Evolutionary conservation across 176 grass and related monocot genomes (phyloP).

Genomic region (Carex cristatella): DNA sequence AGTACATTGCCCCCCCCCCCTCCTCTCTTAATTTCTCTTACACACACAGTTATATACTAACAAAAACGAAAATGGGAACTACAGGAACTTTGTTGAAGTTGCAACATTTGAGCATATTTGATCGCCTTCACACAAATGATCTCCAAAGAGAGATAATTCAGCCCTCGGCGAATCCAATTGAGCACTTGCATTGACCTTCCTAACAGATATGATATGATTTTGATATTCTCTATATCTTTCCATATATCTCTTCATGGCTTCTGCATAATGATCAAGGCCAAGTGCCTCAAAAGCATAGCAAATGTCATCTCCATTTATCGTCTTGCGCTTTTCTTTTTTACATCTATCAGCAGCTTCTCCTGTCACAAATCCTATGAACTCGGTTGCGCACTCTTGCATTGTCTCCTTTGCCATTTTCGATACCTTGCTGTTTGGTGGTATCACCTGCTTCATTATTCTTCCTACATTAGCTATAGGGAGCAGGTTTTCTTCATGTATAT

Average conservation of each 20-base stretch:
- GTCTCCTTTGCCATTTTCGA: slow-evolving; percentile 66
- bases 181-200: neutral
- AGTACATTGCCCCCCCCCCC: neutral
- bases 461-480: slow-evolving; percentile 72
- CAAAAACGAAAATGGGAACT: neutral
- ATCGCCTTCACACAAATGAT: neutral
- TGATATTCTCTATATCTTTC: slow-evolving; percentile 58
- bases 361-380: slow-evolving; percentile 76
- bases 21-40: neutral
- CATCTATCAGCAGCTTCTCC: slow-evolving; percentile 68
- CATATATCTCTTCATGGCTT: slow-evolving; percentile 66
- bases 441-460: slow-evolving; percentile 57
- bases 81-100: slow-evolving; percentile 2
- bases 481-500: slow-evolving; percentile 26
- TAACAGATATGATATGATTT: slow-evolving; percentile 28
- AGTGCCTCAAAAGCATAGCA: slow-evolving; percentile 55
- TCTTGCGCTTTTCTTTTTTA: slow-evolving; percentile 59
- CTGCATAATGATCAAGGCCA: slow-evolving; percentile 66
- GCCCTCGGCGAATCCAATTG: slow-evolving; percentile 38
- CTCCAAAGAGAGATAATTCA: slow-evolving; percentile 47
- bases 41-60: neutral
- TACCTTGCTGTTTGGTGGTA: slow-evolving; percentile 61
- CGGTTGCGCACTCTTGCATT: slow-evolving; percentile 67
- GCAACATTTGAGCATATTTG: neutral
- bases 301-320: slow-evolving; percentile 70